phyloP scores from a whole-genome alignment of 352 stramenopile species.

The Phytophthora rubi region DNA sequence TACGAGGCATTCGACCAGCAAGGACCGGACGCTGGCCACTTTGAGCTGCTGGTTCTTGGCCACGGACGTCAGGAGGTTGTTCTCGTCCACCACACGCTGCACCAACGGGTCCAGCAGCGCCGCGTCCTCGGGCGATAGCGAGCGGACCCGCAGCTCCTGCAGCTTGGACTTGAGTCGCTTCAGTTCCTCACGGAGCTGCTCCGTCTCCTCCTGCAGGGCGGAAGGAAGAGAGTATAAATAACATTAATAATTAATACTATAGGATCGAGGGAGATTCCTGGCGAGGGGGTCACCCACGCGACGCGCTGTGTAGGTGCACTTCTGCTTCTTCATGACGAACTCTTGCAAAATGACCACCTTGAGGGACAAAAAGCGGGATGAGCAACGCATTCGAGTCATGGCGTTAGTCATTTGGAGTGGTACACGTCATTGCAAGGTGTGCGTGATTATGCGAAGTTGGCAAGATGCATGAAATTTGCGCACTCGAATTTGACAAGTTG shows the following conservation, averaged over 20 bases:
- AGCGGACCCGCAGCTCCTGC: constrained; percentile 18
- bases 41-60: constrained; percentile 41
- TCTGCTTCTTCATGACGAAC: constrained; percentile 25
- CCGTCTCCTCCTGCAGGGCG: constrained; percentile 24
- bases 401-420: too few species aligned
- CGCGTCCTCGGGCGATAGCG: constrained; percentile 14
- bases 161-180: constrained; percentile 22
- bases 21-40: constrained; percentile 36
- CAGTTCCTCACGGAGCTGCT: constrained; percentile 15
- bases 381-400: too few species aligned
- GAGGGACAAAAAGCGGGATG: too few species aligned
- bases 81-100: constrained; percentile 22
- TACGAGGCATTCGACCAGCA: constrained; percentile 35
- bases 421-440: neutral
- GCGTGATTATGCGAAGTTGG: neutral
- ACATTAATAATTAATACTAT: neutral
- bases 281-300: neutral
- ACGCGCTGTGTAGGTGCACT: constrained; percentile 21
- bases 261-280: neutral
- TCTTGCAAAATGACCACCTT: neutral
- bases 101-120: constrained; percentile 16
- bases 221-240: neutral
- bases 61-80: constrained; percentile 30
- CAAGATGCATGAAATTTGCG: too few species aligned
- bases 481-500: too few species aligned